These are phyloP conservation scores for Nematodospora anomalae DNA, from an alignment of 1,139 yeast species.

Conservation along the genomic window DNA sequence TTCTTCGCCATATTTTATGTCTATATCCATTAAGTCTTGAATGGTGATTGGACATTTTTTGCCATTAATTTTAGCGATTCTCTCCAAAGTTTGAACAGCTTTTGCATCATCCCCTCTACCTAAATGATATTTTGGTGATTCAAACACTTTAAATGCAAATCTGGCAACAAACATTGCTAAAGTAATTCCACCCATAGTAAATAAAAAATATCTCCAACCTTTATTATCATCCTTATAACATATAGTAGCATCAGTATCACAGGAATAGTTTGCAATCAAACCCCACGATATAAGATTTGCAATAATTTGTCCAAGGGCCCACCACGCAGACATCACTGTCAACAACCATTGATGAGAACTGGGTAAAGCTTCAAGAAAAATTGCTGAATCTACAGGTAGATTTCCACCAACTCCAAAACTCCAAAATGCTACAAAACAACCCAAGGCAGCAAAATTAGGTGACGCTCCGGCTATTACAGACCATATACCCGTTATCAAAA, in stretches of 20 bases:
- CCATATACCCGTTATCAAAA: slow-evolving; percentile 41
- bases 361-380: slow-evolving; percentile 45
- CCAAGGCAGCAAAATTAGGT: slow-evolving; percentile 43
- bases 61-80: slow-evolving; percentile 37
- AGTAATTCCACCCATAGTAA: slow-evolving; percentile 42
- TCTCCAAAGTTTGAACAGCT: slow-evolving; percentile 37
- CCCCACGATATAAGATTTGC: slow-evolving; percentile 45
- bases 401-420: slow-evolving; percentile 50
- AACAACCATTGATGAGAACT: slow-evolving; percentile 38
- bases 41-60: slow-evolving; percentile 26
- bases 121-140: slow-evolving; percentile 40
- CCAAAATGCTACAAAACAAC: slow-evolving; percentile 41
- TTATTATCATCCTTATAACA: slow-evolving; percentile 38
- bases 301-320: slow-evolving; percentile 45
- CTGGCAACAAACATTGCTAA: slow-evolving; percentile 37
- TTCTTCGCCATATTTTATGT: slow-evolving; percentile 18
- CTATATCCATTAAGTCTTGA: slow-evolving; percentile 32
- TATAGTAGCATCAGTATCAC: slow-evolving; percentile 21
- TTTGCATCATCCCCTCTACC: slow-evolving; percentile 39
- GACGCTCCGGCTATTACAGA: slow-evolving; percentile 39
- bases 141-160: slow-evolving; percentile 37
- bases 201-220: slow-evolving; percentile 47
- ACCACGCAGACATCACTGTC: slow-evolving; percentile 45
- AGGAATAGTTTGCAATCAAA: slow-evolving; percentile 38
- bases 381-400: slow-evolving; percentile 45